Evolutionary conservation across 2,329 filamentous ascomycete genomes (phyloP).

Genomic region (Curvularia lunata): DNA sequence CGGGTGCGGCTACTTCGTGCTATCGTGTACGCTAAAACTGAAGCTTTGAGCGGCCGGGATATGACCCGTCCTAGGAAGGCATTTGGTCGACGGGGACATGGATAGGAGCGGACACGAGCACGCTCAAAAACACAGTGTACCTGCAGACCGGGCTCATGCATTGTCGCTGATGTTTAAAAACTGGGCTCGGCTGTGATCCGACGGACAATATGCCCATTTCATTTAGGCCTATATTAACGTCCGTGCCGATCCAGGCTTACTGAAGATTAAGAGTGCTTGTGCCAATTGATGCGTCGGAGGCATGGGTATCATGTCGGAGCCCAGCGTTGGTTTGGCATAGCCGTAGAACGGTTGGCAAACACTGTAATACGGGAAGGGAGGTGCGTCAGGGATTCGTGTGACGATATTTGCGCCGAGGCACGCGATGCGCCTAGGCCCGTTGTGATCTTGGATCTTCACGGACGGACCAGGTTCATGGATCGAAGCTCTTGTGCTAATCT

Average conservation of each 20-base stretch:
- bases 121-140: slow-evolving; percentile 27
- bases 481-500: slow-evolving; percentile 18
- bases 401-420: slow-evolving; percentile 10
- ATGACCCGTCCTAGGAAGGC: slow-evolving; percentile 12
- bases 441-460: slow-evolving; percentile 24
- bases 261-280: slow-evolving; percentile 7
- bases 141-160: slow-evolving; percentile 31
- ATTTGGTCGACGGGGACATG: slow-evolving; percentile 4
- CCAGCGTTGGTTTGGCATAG: slow-evolving; percentile 1
- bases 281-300: neutral
- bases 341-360: slow-evolving; percentile 2
- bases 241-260: slow-evolving; percentile 21
- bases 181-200: slow-evolving; percentile 33
- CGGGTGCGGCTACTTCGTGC: slow-evolving; percentile 6
- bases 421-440: slow-evolving; percentile 9
- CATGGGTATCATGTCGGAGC: slow-evolving; percentile 3
- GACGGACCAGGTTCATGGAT: slow-evolving; percentile 25
- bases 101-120: slow-evolving; percentile 16
- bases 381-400: slow-evolving; percentile 11
- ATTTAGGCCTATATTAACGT: slow-evolving; percentile 28
- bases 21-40: slow-evolving; percentile 5
- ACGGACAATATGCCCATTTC: slow-evolving; percentile 26
- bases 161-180: slow-evolving; percentile 16
- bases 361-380: neutral
- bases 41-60: slow-evolving; percentile 7